Conservation (phyloP, 208 protist genomes). For the Acanthamoeba lenticulata region DNA sequence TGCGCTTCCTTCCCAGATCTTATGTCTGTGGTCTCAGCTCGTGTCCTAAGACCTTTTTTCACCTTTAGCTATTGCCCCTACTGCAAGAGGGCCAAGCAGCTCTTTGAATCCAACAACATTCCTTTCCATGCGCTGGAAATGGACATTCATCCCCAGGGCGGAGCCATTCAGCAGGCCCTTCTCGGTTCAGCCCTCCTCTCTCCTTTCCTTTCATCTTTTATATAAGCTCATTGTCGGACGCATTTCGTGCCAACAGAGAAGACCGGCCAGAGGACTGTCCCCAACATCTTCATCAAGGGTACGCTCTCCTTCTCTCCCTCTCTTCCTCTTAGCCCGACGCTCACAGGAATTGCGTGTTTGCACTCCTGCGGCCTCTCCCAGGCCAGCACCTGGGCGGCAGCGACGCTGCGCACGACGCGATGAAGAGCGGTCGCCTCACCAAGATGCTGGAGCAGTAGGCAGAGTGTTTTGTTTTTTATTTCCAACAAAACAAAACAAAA, state of each 20-base stretch:
- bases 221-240: background rate
- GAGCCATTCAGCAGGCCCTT: background rate
- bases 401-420: background rate
- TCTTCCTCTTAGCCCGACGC: background rate
- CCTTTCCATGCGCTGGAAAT: background rate
- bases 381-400: constrained; percentile 43
- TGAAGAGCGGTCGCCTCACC: background rate
- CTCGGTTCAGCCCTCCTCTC: background rate
- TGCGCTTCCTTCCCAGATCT: background rate
- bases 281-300: constrained; percentile 60
- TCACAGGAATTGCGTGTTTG: background rate
- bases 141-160: background rate
- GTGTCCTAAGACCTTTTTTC: background rate
- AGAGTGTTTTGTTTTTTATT: background rate
- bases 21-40: no score
- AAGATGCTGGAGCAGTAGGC: constrained; percentile 5
- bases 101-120: background rate
- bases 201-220: background rate
- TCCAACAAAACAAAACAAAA: no score
- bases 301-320: background rate
- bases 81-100: constrained; percentile 32
- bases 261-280: constrained; percentile 45
- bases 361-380: background rate
- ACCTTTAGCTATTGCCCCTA: constrained; percentile 25
- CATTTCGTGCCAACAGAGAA: background rate